These are phyloP conservation scores for Scheffersomyces stambukii DNA, from an alignment of 1,139 yeast genomes.

Conservation along the genomic window DNA sequence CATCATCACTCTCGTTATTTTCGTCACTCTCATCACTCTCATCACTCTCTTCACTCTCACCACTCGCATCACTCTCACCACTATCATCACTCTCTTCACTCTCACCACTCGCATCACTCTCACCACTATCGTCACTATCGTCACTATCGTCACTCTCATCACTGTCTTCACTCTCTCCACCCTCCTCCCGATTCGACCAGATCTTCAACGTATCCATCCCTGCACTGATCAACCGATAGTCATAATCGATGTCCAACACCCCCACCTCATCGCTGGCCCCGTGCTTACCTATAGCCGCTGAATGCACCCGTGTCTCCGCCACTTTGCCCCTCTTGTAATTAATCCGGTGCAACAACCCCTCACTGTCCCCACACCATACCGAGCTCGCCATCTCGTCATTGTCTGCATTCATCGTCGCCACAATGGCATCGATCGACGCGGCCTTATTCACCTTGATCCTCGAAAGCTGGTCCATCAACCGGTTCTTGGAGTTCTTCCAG, in stretches of 20 bases:
- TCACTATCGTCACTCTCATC: constrained; percentile 13
- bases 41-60: constrained; percentile 13
- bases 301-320: constrained; percentile 64
- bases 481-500: constrained; percentile 76
- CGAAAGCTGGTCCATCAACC: constrained; percentile 74
- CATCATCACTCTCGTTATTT: constrained; percentile 3
- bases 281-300: constrained; percentile 32
- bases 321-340: constrained; percentile 63
- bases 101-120: constrained; percentile 11
- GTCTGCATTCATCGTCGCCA: constrained; percentile 73
- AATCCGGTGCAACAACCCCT: constrained; percentile 70
- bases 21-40: constrained; percentile 11
- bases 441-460: constrained; percentile 66
- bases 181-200: constrained; percentile 50
- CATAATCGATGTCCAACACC: constrained; percentile 70
- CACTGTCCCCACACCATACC: constrained; percentile 83
- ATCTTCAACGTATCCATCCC: constrained; percentile 79
- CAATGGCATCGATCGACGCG: constrained; percentile 74
- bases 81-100: constrained; percentile 8
- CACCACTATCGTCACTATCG: constrained; percentile 9
- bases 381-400: constrained; percentile 45
- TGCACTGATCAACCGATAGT: constrained; percentile 73
- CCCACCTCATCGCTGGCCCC: constrained; percentile 55
- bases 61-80: constrained; percentile 6
- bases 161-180: constrained; percentile 15